Conservation (phyloP, 2,329 filamentous ascomycete genomes). For the Aspergillus persii region DNA sequence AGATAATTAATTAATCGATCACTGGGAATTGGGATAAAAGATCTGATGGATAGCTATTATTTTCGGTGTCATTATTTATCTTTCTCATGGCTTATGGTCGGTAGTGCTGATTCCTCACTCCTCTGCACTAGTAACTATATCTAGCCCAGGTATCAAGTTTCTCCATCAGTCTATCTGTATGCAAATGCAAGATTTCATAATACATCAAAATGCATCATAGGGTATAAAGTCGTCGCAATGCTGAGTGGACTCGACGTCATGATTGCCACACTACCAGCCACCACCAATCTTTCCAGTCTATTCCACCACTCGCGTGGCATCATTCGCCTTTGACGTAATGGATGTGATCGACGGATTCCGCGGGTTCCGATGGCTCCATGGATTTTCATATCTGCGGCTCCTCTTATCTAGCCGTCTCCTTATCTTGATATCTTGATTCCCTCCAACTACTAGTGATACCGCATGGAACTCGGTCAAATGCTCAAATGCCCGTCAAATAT, state of each 20-base stretch:
- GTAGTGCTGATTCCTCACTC: background rate
- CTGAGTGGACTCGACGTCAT: background rate
- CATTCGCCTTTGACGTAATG: conserved; percentile 44
- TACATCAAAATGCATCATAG: background rate
- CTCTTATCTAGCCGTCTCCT: too few relatives aligned
- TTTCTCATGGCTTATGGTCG: background rate
- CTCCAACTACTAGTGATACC: too few relatives aligned
- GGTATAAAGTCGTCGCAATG: conserved; percentile 21
- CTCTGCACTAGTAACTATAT: background rate
- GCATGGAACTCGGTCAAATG: too few relatives aligned
- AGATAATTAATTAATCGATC: too few relatives aligned
- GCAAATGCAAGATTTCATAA: background rate
- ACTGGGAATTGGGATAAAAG: too few relatives aligned
- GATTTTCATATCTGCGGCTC: too few relatives aligned
- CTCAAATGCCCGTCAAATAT: background rate
- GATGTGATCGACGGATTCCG: too few relatives aligned
- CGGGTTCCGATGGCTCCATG: too few relatives aligned
- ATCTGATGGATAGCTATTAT: background rate
- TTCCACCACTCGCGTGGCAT: conserved; percentile 80
- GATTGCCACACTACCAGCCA: conserved; percentile 71
- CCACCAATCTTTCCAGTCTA: conserved; percentile 88
- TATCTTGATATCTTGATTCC: too few relatives aligned
- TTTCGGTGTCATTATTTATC: background rate
- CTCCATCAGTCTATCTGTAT: conserved; percentile 10
- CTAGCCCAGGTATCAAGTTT: conserved; percentile 15